Conservation (phyloP, 371 early-diverging fungal genomes). For the Lichtheimia hyalospora region DNA sequence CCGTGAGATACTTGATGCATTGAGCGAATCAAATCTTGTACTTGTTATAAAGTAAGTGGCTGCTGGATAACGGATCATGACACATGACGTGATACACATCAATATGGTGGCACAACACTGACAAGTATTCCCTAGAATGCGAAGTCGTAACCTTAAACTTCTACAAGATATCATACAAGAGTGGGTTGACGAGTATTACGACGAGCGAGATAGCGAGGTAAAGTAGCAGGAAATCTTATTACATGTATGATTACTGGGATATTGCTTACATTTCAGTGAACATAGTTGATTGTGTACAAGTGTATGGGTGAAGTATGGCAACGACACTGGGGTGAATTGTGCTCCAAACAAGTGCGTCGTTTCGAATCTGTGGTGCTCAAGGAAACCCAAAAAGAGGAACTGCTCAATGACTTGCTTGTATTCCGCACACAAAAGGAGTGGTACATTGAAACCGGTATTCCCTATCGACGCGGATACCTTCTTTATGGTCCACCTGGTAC, state of each 20-base stretch:
- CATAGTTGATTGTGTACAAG: constrained; percentile 28
- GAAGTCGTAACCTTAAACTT: constrained; percentile 1
- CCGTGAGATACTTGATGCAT: too few relatives aligned
- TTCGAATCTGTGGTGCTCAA: constrained; percentile 36
- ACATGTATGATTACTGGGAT: too few relatives aligned
- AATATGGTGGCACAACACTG: too few relatives aligned
- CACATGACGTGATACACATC: too few relatives aligned
- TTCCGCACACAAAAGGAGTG: constrained; percentile 65
- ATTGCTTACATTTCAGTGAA: too few relatives aligned
- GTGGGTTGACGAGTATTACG: constrained; percentile 33
- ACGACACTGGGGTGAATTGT: constrained; percentile 20
- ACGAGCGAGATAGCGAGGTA: constrained; percentile 8
- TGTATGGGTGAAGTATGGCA: constrained; percentile 26
- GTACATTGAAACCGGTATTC: constrained; percentile 78
- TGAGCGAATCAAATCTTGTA: too few relatives aligned
- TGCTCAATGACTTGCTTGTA: constrained; percentile 1
- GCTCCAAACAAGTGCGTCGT: constrained; percentile 27
- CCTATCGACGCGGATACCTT: constrained; percentile 87
- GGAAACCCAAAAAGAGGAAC: constrained; percentile 32
- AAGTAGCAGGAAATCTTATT: too few relatives aligned
- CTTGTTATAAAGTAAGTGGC: constrained; percentile 14
- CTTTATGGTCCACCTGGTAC: constrained; percentile 67
- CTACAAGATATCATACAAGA: constrained; percentile 32
- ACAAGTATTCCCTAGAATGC: not conserved
- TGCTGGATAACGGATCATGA: too few relatives aligned